Evolutionary conservation across 495 filamentous ascomycete species (phyloP).

Genomic region (Neurospora africana): DNA sequence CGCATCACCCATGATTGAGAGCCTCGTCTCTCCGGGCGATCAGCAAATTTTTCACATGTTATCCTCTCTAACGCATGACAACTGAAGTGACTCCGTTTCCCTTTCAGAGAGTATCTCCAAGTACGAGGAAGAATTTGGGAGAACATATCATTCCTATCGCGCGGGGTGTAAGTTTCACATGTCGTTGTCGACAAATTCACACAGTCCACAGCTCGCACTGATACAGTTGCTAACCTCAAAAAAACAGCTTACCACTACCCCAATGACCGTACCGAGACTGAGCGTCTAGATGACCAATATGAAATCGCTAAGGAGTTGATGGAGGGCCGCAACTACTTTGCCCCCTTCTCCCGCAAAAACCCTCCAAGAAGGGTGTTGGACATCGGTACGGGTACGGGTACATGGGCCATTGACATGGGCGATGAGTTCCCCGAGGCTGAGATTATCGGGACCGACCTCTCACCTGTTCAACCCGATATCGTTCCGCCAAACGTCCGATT

Average conservation of each 20-base stretch:
- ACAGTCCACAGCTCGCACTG: too few species aligned
- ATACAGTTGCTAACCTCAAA: not conserved
- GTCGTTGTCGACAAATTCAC: not conserved
- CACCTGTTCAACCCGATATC: slow-evolving; percentile 34
- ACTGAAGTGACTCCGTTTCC: slow-evolving; percentile 24
- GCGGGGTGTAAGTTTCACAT: slow-evolving; percentile 25
- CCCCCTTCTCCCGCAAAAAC: slow-evolving; percentile 36
- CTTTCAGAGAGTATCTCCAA: slow-evolving; percentile 31
- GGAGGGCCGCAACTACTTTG: slow-evolving; percentile 42
- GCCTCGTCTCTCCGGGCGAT: not conserved
- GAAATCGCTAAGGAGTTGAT: slow-evolving; percentile 47
- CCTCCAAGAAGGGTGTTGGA: slow-evolving; percentile 52
- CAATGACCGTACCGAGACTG: slow-evolving; percentile 46
- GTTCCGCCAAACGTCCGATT: slow-evolving; percentile 35
- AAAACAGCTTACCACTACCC: slow-evolving; percentile 45
- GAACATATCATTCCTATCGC: slow-evolving; percentile 51
- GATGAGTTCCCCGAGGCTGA: slow-evolving; percentile 32
- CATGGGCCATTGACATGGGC: slow-evolving; percentile 41
- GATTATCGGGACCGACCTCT: slow-evolving; percentile 31
- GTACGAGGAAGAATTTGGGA: slow-evolving; percentile 49
- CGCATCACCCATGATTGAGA: not conserved
- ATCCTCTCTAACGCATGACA: not conserved
- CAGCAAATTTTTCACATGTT: not conserved
- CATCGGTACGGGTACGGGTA: slow-evolving; percentile 55
- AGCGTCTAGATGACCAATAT: slow-evolving; percentile 49